A percentile compares a stretch with the other conserved stretches of the same genome.
These are phyloP conservation scores for Metarhizium guizhouense DNA, from an alignment of 2,329 filamentous ascomycete genomes.

Conservation along the genomic window DNA sequence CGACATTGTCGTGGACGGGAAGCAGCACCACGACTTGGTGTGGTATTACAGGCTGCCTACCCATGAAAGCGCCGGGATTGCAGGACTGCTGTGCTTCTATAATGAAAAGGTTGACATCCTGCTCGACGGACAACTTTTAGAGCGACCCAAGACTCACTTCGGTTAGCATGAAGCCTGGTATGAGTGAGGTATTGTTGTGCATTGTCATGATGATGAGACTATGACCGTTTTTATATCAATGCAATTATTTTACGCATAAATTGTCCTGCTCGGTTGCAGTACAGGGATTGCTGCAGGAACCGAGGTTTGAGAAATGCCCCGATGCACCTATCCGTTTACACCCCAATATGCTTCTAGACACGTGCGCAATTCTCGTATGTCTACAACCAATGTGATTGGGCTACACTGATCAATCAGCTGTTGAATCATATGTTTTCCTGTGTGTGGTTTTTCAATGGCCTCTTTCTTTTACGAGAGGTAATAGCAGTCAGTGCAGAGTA, in stretches of 20 bases:
- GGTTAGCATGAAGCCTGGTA: not conserved
- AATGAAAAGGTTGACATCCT: conserved; percentile 60
- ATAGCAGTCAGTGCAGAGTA: too few species aligned
- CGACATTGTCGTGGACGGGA: conserved; percentile 37
- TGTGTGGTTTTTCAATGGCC: too few species aligned
- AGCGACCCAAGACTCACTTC: conserved; percentile 4
- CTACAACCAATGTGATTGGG: too few species aligned
- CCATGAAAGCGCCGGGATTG: conserved; percentile 44
- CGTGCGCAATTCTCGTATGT: too few species aligned
- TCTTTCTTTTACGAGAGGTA: too few species aligned
- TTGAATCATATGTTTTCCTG: too few species aligned
- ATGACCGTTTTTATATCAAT: not conserved
- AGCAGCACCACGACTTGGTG: conserved; percentile 39
- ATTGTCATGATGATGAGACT: not conserved
- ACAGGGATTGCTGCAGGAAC: too few species aligned
- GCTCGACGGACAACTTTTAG: conserved; percentile 35
- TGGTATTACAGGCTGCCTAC: conserved; percentile 56
- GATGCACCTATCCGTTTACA: too few species aligned
- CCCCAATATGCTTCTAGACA: too few species aligned
- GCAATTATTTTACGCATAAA: not conserved
- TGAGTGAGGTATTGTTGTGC: not conserved
- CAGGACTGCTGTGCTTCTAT: conserved; percentile 54
- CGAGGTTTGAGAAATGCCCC: too few species aligned
- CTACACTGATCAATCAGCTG: too few species aligned
- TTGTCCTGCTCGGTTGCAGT: too few species aligned